A percentile compares a stretch with the other conserved stretches of the same genome.
Conservation (phyloP, 176 grass and related monocot species). For the Saccharum officinarum region DNA sequence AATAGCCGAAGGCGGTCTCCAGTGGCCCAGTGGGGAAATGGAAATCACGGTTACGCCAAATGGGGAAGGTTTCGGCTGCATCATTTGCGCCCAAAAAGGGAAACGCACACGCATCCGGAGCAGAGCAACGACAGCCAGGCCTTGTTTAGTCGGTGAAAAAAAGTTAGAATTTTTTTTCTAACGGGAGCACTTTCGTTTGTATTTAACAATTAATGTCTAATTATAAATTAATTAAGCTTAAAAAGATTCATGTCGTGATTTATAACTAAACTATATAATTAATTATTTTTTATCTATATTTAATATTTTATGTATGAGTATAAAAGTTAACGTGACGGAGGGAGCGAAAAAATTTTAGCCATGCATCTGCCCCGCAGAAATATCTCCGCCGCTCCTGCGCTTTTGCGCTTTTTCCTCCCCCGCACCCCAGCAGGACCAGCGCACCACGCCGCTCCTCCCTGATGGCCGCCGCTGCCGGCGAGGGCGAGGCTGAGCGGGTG, state of each 20-base stretch:
- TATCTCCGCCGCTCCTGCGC: slow-evolving; percentile 42
- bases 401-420: neutral
- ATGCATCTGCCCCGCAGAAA: slow-evolving; percentile 30
- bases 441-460: neutral
- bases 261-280: too few species aligned
- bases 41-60: neutral
- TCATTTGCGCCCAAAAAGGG: neutral
- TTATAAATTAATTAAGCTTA: too few species aligned
- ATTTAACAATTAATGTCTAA: too few species aligned
- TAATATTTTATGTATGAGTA: too few species aligned
- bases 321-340: too few species aligned
- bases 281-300: too few species aligned
- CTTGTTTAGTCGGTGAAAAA: too few species aligned
- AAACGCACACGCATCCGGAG: slow-evolving; percentile 9
- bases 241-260: too few species aligned
- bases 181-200: too few species aligned
- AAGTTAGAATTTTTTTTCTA: too few species aligned
- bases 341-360: too few species aligned
- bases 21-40: too few species aligned
- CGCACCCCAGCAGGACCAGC: neutral
- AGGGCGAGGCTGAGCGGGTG: slow-evolving; percentile 39
- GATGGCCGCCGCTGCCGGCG: slow-evolving; percentile 20
- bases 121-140: neutral
- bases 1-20: neutral
- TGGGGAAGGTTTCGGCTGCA: neutral